phyloP scores from a whole-genome alignment of 306 rosid species.

The Vigna angularis region DNA sequence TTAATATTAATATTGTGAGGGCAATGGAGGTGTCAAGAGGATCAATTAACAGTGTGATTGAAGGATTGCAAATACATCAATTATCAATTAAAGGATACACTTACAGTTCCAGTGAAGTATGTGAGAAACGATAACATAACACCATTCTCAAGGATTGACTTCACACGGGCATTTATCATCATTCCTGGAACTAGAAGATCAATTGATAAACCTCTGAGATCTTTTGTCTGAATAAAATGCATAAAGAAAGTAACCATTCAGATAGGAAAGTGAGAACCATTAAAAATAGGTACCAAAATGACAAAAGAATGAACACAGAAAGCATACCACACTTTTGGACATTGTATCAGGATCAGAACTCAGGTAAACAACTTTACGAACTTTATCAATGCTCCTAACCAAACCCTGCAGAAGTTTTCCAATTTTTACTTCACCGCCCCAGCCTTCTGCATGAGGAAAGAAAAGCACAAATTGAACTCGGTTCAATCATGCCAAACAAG shows the following conservation, averaged over 20 bases:
- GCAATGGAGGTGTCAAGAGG: constrained; percentile 8
- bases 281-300: neutral
- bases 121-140: constrained; percentile 89
- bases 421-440: constrained; percentile 52
- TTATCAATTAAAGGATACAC: constrained; percentile 41
- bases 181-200: constrained; percentile 94
- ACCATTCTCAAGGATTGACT: constrained; percentile 91
- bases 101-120: constrained; percentile 95
- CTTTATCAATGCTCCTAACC: constrained; percentile 79
- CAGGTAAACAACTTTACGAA: constrained; percentile 77
- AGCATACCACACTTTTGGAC: constrained; percentile 80
- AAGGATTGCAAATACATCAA: constrained; percentile 12
- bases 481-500: constrained; percentile 32
- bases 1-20: constrained; percentile 7
- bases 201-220: constrained; percentile 85
- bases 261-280: constrained; percentile 29
- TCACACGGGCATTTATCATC: constrained; percentile 87
- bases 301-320: constrained; percentile 10
- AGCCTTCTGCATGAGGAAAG: constrained; percentile 50
- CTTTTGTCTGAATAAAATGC: constrained; percentile 74
- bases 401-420: constrained; percentile 85
- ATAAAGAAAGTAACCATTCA: constrained; percentile 34
- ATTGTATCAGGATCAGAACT: constrained; percentile 72
- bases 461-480: neutral
- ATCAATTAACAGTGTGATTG: constrained; percentile 38